These are phyloP conservation scores for Massarina eburnea DNA, from an alignment of 2,329 filamentous ascomycete genomes.

Conservation along the genomic window DNA sequence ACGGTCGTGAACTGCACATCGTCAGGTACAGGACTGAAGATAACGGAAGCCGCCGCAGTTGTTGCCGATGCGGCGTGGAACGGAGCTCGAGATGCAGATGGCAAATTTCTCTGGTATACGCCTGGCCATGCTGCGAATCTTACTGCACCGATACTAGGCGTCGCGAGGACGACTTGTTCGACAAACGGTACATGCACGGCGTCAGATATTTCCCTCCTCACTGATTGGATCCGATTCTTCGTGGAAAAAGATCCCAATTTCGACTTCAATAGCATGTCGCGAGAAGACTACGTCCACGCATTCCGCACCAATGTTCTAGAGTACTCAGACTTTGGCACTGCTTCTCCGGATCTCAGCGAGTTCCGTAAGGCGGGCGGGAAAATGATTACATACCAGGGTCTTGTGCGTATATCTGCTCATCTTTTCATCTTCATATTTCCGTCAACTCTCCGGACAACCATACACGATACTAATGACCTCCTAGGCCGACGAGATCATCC, in stretches of 20 bases:
- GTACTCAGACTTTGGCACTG: slow-evolving; percentile 16
- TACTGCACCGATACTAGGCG: slow-evolving; percentile 8
- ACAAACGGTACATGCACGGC: slow-evolving; percentile 16
- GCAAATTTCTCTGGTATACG: slow-evolving; percentile 18
- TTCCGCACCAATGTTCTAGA: slow-evolving; percentile 12
- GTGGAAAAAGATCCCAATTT: slow-evolving; percentile 15
- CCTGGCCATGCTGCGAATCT: slow-evolving; percentile 8
- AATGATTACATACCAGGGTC: slow-evolving; percentile 28
- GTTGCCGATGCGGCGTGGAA: slow-evolving; percentile 16
- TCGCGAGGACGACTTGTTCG: slow-evolving; percentile 15
- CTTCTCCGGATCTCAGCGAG: slow-evolving; percentile 18
- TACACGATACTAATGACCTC: neutral
- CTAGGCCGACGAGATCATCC: slow-evolving; percentile 13
- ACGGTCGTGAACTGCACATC: slow-evolving; percentile 3
- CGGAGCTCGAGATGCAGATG: slow-evolving; percentile 14
- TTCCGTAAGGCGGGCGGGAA: slow-evolving; percentile 23
- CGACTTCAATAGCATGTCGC: slow-evolving; percentile 2
- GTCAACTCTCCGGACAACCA: slow-evolving; percentile 4
- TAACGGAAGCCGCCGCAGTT: neutral
- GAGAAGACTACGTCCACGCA: slow-evolving; percentile 3
- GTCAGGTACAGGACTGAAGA: neutral
- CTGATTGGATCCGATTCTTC: slow-evolving; percentile 13
- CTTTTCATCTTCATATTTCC: too few species aligned
- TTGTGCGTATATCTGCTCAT: slow-evolving; percentile 4
- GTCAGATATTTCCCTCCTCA: neutral